Conservation (phyloP, 345 rosid genomes). For the Salix suchowensis region DNA sequence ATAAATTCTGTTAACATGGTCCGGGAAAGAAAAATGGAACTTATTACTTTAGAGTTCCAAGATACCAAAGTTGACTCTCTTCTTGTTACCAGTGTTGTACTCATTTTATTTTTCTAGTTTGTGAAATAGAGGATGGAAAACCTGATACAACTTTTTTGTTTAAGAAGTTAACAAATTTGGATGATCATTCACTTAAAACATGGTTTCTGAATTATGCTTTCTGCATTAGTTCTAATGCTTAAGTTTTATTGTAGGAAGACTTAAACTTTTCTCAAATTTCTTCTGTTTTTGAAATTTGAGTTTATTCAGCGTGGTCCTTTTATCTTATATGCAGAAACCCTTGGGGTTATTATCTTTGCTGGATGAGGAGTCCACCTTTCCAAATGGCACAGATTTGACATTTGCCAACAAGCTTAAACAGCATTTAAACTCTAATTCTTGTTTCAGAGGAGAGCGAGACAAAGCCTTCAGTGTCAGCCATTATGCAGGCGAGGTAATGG, state of each 20-base stretch:
- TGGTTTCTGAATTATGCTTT: not conserved
- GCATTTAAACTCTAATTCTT: constrained; percentile 68
- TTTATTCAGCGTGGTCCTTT: not conserved
- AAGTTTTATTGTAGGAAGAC: not conserved
- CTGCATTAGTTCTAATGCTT: not conserved
- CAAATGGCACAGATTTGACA: constrained; percentile 91
- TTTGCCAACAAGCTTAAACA: constrained; percentile 92
- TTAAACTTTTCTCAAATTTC: not conserved
- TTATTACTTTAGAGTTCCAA: not conserved
- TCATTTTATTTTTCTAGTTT: not conserved
- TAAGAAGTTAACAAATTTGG: not conserved
- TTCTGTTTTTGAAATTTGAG: not conserved
- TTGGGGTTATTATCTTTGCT: constrained; percentile 82
- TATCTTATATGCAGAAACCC: constrained; percentile 65
- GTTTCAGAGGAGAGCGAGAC: constrained; percentile 76
- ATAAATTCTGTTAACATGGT: not conserved
- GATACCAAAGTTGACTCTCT: not conserved
- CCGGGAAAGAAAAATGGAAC: not conserved
- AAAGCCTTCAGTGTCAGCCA: constrained; percentile 78
- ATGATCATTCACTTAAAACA: not conserved
- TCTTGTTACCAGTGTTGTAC: not conserved
- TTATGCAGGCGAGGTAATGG: constrained; percentile 92
- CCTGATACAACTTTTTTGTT: not conserved
- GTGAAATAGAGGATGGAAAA: not conserved
- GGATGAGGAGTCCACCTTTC: constrained; percentile 96